Percentiles rank a stretch among this genome's conserved stretches.
These are phyloP conservation scores for Penicillium simplicissimum DNA, from an alignment of 495 filamentous ascomycete genomes.

Conservation along the genomic window DNA sequence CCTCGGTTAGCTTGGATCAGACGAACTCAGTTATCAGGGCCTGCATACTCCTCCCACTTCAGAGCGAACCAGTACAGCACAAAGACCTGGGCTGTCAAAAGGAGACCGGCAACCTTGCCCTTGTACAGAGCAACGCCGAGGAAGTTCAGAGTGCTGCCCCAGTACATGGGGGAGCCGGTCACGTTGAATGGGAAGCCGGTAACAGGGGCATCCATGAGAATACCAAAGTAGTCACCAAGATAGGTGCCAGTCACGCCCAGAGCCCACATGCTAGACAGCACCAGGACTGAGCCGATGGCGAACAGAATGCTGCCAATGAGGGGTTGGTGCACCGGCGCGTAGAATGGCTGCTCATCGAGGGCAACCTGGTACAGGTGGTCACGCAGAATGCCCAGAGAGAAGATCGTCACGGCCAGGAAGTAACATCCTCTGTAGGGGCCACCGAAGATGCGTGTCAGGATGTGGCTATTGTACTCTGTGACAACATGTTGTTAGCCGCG, in stretches of 20 bases:
- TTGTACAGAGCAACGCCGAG: constrained; percentile 84
- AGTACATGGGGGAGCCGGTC: constrained; percentile 93
- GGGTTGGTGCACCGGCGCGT: constrained; percentile 65
- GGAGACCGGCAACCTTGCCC: constrained; percentile 83
- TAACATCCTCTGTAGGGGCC: constrained; percentile 85
- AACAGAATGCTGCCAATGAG: constrained; percentile 70
- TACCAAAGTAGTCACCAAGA: constrained; percentile 97
- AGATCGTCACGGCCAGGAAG: constrained; percentile 82
- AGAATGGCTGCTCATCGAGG: constrained; percentile 45
- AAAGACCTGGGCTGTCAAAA: constrained; percentile 74
- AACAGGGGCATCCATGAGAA: constrained; percentile 92
- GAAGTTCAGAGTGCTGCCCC: constrained; percentile 90
- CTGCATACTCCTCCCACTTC: constrained; percentile 78
- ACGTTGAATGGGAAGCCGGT: constrained; percentile 96
- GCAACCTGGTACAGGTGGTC: constrained; percentile 62
- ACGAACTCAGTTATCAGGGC: background rate
- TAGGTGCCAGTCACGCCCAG: constrained; percentile 97
- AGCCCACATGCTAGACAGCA: constrained; percentile 84
- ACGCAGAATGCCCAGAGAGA: constrained; percentile 84
- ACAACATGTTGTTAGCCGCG: constrained; percentile 17
- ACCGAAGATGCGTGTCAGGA: constrained; percentile 84
- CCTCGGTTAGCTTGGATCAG: constrained; percentile 16
- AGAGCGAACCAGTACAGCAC: constrained; percentile 81
- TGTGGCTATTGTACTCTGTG: constrained; percentile 85
- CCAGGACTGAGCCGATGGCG: constrained; percentile 75